Evolutionary conservation across 495 filamentous ascomycete species (phyloP).

Genomic region (Echria macrotheca): DNA sequence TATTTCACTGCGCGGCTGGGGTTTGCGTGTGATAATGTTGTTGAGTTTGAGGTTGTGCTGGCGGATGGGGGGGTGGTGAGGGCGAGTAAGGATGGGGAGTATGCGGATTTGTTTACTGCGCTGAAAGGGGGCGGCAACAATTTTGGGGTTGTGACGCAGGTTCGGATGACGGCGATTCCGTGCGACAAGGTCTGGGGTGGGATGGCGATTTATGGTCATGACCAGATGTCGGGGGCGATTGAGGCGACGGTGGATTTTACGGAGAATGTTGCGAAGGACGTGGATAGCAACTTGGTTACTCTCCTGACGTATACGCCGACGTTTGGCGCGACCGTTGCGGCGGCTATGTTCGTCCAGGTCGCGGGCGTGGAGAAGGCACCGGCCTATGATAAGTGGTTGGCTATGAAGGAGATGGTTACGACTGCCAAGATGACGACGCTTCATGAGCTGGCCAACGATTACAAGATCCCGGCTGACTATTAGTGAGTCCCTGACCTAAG

Average conservation of each 20-base stretch:
- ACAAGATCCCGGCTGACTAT: too few species aligned
- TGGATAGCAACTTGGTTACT: background rate
- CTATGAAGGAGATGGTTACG: slow-evolving; percentile 16
- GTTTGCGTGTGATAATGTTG: slow-evolving; percentile 46
- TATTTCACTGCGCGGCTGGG: slow-evolving; percentile 44
- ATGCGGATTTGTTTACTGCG: slow-evolving; percentile 45
- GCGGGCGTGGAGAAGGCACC: slow-evolving; percentile 14
- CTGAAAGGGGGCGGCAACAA: slow-evolving; percentile 35
- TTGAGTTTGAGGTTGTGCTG: slow-evolving; percentile 47
- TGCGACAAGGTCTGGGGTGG: slow-evolving; percentile 16
- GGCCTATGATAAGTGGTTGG: slow-evolving; percentile 17
- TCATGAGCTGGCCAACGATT: slow-evolving; percentile 18
- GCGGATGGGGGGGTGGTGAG: slow-evolving; percentile 30
- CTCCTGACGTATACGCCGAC: background rate
- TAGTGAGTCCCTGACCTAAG: too few species aligned
- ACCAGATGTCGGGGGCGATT: slow-evolving; percentile 4
- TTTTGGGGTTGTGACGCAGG: slow-evolving; percentile 57
- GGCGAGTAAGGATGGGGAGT: slow-evolving; percentile 20
- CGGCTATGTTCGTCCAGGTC: slow-evolving; percentile 17
- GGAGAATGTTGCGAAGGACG: background rate
- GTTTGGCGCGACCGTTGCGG: slow-evolving; percentile 14
- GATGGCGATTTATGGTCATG: slow-evolving; percentile 7
- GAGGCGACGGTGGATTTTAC: slow-evolving; percentile 1
- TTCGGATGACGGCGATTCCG: slow-evolving; percentile 22
- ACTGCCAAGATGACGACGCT: slow-evolving; percentile 20